A percentile compares a stretch with the other conserved stretches of the same genome.
Evolutionary conservation across 2,329 filamentous ascomycete genomes (phyloP).

Genomic region (Zopfia rhizophila): DNA sequence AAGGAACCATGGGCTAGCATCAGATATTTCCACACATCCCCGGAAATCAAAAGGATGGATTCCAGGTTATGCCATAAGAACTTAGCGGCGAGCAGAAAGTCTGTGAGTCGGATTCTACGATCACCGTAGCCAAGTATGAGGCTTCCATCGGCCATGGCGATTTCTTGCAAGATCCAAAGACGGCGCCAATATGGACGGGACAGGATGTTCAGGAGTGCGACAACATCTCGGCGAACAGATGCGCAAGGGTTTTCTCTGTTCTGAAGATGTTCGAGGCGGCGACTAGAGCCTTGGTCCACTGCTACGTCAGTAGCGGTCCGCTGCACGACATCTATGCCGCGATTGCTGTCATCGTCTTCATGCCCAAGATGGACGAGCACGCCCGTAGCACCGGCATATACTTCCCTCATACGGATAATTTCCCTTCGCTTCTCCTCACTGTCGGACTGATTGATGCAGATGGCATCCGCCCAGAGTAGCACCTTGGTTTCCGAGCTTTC

Average conservation of each 20-base stretch:
- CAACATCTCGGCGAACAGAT: too few species aligned
- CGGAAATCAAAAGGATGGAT: too few species aligned
- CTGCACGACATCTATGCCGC: not conserved
- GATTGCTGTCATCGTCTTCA: conserved; percentile 3
- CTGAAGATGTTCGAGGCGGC: too few species aligned
- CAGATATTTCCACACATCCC: too few species aligned
- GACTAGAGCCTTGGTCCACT: not conserved
- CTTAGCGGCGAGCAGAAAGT: conserved; percentile 1
- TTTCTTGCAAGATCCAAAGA: conserved; percentile 13
- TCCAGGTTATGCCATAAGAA: conserved; percentile 1
- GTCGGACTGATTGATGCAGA: conserved; percentile 9
- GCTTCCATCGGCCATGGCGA: conserved; percentile 8
- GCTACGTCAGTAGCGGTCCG: not conserved
- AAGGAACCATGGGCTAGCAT: too few species aligned
- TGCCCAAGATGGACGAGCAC: conserved; percentile 5
- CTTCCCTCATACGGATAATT: conserved; percentile 4
- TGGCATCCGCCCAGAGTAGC: conserved; percentile 8
- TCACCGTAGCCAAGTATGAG: not conserved
- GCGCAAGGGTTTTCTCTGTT: too few species aligned
- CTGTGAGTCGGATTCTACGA: not conserved
- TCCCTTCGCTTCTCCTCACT: not conserved
- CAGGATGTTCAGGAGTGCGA: not conserved
- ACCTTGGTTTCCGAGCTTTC: not conserved
- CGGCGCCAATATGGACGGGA: conserved; percentile 8
- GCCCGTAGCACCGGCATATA: conserved; percentile 1